Base-by-base conservation (phyloP, 768 basidiomycete species). In the Kwoniella shandongensis region DNA sequence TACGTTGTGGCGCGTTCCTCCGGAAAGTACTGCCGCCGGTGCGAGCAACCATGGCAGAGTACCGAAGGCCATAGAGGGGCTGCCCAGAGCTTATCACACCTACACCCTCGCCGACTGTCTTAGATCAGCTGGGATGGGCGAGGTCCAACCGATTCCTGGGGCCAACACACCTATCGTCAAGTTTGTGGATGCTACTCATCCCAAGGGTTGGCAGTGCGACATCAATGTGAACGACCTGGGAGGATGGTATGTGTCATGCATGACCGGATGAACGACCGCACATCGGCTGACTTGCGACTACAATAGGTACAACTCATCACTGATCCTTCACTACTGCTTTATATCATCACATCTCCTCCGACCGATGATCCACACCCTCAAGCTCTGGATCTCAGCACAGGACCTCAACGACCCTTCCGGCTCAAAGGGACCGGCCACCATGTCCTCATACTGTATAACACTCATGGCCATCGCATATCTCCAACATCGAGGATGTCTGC, bases 401-500 rank as follows among this genome's bases (percentile, higher is more conserved):
- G 54, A 67, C 18, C 53, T 76, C 38, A 76, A 76, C 44, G 72
- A 76, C 44, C 51, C 72, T 0, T 72, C 75, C 1, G 75, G 75
- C 13, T 36, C 60, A 2, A 44, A 57, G 10, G 74, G 74, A 12
- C 57, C 61, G 23, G 49, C 67, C 0, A 69, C 75, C 3, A 66
- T 76, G 60, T 74, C 73, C 1, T 71, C 70, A 1, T 76, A 76
- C 54, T 69, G 70, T 38, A 51, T 74, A 18, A 67, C 67, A 1
- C 57, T 76, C 18, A 68, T 76, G 70, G 66, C 66, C 4, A 76
- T 76, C 27, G 70, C 57, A n/a, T 76, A 76, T 51, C 62, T 76
- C 4, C 75, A 76, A 41, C 52, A 53, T 23, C 53, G 60, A 15
- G 70, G 73, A 11, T 54, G 50, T 30, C 55, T 76, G 8, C 72